A percentile compares a stretch with the other conserved stretches of the same genome.
phyloP scores from a whole-genome alignment of 1,284 basidiomycete species.

The Coniferiporia weirii region DNA sequence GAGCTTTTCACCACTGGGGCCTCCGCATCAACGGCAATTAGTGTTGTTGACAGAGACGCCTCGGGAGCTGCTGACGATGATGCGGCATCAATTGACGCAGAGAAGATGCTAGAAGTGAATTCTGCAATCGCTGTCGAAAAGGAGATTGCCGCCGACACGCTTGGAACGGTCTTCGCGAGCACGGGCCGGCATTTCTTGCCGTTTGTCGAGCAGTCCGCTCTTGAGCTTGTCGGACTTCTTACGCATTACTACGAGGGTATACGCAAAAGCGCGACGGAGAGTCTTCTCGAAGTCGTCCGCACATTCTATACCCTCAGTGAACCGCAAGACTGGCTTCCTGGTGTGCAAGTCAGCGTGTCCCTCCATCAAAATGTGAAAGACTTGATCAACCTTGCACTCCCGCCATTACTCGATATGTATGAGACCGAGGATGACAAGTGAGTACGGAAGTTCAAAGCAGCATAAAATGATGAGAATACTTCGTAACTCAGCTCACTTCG shows the following conservation, averaged over 20 bases:
- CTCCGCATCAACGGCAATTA: conserved; percentile 63
- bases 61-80: conserved; percentile 67
- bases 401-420: conserved; percentile 83
- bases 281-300: conserved; percentile 85
- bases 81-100: conserved; percentile 81
- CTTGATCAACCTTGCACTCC: conserved; percentile 74
- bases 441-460: conserved; percentile 35
- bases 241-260: conserved; percentile 98
- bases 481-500: conserved; percentile 85
- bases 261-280: conserved; percentile 88
- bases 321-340: conserved; percentile 79
- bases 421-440: conserved; percentile 97
- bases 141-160: conserved; percentile 96
- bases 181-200: conserved; percentile 88
- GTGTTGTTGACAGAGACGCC: conserved; percentile 49
- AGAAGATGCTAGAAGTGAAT: conserved; percentile 87
- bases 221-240: conserved; percentile 81
- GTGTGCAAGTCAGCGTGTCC: conserved; percentile 51
- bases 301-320: conserved; percentile 90
- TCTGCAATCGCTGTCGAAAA: conserved; percentile 98
- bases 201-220: conserved; percentile 74
- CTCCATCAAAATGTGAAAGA: conserved; percentile 78
- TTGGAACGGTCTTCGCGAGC: conserved; percentile 86
- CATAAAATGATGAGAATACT: conserved; percentile 51
- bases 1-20: conserved; percentile 68